Evolutionary conservation across 495 filamentous ascomycete genomes (phyloP).

Genomic region (Friedmanniomyces simplex): DNA sequence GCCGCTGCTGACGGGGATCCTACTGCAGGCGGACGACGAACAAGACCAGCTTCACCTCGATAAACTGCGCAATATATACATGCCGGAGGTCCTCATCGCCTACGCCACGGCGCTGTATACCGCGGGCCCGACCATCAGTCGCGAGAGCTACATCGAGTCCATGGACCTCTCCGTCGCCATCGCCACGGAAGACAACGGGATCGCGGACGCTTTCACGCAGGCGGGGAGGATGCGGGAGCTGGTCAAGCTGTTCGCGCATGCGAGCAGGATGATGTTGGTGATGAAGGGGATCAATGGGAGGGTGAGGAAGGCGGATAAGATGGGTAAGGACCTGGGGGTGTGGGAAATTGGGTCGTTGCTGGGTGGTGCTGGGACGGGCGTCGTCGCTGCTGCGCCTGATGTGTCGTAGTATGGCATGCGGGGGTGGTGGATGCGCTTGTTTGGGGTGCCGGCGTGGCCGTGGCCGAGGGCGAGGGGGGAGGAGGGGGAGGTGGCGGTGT

Average conservation of each 20-base stretch:
- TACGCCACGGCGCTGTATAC: slow-evolving; percentile 66
- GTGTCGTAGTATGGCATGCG: not conserved
- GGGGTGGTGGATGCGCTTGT: slow-evolving; percentile 3
- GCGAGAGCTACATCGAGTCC: slow-evolving; percentile 57
- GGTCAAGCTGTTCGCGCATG: slow-evolving; percentile 59
- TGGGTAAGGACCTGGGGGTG: slow-evolving; percentile 11
- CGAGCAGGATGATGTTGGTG: slow-evolving; percentile 63
- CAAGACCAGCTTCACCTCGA: slow-evolving; percentile 18
- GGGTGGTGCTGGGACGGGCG: not conserved
- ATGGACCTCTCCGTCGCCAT: slow-evolving; percentile 67
- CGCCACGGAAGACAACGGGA: slow-evolving; percentile 45
- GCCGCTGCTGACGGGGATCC: slow-evolving; percentile 17
- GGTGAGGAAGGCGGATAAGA: slow-evolving; percentile 36
- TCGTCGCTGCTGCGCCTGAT: not conserved
- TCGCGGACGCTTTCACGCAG: slow-evolving; percentile 54
- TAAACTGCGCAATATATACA: slow-evolving; percentile 57
- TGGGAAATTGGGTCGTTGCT: slow-evolving; percentile 16
- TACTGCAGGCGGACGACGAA: slow-evolving; percentile 1
- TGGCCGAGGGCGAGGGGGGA: not conserved
- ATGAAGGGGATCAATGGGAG: slow-evolving; percentile 40
- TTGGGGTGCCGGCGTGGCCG: not conserved
- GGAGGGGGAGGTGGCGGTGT: not conserved
- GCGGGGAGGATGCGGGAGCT: slow-evolving; percentile 66
- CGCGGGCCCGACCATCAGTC: slow-evolving; percentile 50
- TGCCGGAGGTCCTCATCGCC: slow-evolving; percentile 74